Base-by-base conservation (phyloP, 345 rosid species). In the Salix viminalis region DNA sequence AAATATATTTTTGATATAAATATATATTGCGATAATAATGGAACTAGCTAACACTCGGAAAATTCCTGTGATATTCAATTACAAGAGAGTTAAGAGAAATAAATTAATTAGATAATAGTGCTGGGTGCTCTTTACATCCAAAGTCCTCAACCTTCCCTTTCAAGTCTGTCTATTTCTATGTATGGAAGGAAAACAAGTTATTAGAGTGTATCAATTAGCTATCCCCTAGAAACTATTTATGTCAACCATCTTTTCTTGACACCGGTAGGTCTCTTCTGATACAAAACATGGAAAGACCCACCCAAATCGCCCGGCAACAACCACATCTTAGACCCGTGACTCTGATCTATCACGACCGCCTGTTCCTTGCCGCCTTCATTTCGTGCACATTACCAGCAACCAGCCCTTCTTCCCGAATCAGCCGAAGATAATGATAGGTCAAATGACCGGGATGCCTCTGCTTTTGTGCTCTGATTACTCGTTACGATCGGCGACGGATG, bases 241-340 rank as follows among this genome's bases (percentile, higher is more conserved):
- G 80, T 83, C 74, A 79, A 85, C 66, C 72, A 58, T 36, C 34
- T 34, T 37, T 19, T 39, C 4, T 37, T 39, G 52, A 32, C 56
- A 73, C 74, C 69, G 80, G 24, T 83, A 87, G 82, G 79, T 83
- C 85, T 76, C 82, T 79, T 50, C 32, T 30, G 32, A 64, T 85
- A 81, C 88, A 86, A 86, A 88, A 84, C 86, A 85, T 66, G 48
- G 7, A 41, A 18, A 83, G 88, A 80, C 88, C 91, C 91, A 85
- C 87, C 87, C 85, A 75, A 77, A 82, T 85, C 88, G 76, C 72
- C 72, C 30, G 46, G 30, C 77, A 84, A 82, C 87, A 32, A 81
- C 89, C 90, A 81, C 74, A 77, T 75, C 86, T 81, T 77, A 71
- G 71, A 81, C 83, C 77, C 37, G 32, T 48, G 69, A 77, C 80